phyloP scores from a whole-genome alignment of 257 asterid genomes.

The Solanum pennellii region DNA sequence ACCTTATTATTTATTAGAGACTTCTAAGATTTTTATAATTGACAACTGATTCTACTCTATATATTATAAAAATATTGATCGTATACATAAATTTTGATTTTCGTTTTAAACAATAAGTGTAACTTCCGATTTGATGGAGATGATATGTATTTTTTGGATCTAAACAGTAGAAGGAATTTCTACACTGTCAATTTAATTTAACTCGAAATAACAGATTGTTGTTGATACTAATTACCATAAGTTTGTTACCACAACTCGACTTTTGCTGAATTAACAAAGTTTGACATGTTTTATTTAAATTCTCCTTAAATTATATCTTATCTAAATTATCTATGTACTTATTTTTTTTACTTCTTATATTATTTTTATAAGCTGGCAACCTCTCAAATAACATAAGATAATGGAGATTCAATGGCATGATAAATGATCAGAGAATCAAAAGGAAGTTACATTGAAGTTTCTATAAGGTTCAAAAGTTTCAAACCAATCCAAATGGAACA shows the following conservation, averaged over 20 bases:
- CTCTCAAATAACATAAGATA: neutral
- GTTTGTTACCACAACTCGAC: neutral
- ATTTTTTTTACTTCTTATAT: neutral
- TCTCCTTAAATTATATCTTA: neutral
- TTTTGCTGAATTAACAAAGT: neutral
- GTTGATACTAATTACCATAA: neutral
- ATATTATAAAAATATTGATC: neutral
- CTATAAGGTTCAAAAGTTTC: neutral
- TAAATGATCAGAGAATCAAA: neutral
- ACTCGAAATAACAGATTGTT: no score
- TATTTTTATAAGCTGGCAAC: neutral
- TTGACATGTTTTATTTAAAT: neutral
- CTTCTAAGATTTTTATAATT: neutral
- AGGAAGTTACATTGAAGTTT: conserved; percentile 36
- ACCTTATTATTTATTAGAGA: neutral
- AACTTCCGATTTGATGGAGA: fast-evolving
- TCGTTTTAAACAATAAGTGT: neutral
- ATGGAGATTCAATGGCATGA: conserved; percentile 12
- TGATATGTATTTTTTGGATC: neutral
- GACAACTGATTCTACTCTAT: neutral
- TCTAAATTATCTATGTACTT: neutral
- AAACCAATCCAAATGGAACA: conserved; percentile 10
- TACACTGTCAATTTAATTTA: neutral
- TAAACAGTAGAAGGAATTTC: neutral
- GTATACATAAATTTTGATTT: neutral